Base-by-base conservation (phyloP, 2,329 filamentous ascomycete species). In the Proliferodiscus dingleyae region DNA sequence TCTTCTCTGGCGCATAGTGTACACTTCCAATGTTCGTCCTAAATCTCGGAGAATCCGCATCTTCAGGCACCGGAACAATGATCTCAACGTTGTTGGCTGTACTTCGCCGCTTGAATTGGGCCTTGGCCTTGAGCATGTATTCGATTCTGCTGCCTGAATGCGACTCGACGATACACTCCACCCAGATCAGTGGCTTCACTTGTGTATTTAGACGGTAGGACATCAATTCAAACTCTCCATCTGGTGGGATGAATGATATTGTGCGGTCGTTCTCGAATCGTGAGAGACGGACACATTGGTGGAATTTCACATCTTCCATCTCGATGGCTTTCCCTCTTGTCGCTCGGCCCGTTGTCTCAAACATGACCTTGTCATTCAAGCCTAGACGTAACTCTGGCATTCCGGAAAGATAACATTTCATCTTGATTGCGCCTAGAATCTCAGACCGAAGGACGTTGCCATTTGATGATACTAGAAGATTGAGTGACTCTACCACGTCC, bases 301-400 rank as follows among this genome's bases (percentile, higher is more conserved):
- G 93, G 68, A 98, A 98, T 63, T 98, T 98, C 68, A 98, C 93
- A 60, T 98, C 93, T 64, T 98, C 93, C 93, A 98, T 98, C 71
- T 98, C 93, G 53, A 98, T 93, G 8, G 93, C 88, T 70, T 98
- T 98, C 50, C 93, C 93, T 61, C 93, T 75, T 32, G 91, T 97
- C 13, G 91, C 89, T 51, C 93, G 80, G 22, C 93, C 93, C 0
- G 93, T 98, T 3, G 89, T 95, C 71, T 98, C 93, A 63, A 98
- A 98, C 93, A 98, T 98, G 67, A 89, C 93, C 71, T 98, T 98
- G 74, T 98, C 93, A 72, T 98, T 98, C 64, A 98, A 71, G 4
- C 93, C 93, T 41, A 98, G 70, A 22, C 93, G 85, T 61, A 98
- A 70, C 70, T 98, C 93, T 9, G 93, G 93, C 93, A 98, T 98